phyloP scores from a whole-genome alignment of 1,284 basidiomycete genomes.

The Cutaneotrichosporon dermatis region DNA sequence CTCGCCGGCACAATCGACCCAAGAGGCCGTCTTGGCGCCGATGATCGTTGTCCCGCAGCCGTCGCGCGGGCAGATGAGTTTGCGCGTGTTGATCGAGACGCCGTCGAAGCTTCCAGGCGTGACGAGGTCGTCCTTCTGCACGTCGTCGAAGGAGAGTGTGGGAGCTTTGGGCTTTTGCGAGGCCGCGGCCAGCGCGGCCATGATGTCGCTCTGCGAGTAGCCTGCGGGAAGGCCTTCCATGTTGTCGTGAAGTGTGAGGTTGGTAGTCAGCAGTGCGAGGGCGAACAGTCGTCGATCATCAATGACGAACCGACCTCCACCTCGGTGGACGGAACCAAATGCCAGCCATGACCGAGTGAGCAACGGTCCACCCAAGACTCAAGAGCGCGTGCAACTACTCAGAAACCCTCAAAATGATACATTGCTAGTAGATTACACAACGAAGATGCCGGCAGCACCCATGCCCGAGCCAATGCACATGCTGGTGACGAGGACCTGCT shows the following conservation, averaged over 20 bases:
- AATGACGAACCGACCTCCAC: too few species aligned
- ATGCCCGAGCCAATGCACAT: constrained; percentile 29
- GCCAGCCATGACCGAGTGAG: too few species aligned
- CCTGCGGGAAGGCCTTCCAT: constrained; percentile 4
- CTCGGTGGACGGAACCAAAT: too few species aligned
- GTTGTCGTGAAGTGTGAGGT: not conserved
- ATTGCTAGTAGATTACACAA: constrained; percentile 15
- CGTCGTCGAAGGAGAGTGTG: not conserved
- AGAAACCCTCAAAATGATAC: not conserved
- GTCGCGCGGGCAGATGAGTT: constrained; percentile 65
- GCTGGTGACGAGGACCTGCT: constrained; percentile 25
- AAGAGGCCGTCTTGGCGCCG: constrained; percentile 59
- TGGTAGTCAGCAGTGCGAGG: too few species aligned
- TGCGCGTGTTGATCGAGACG: constrained; percentile 54
- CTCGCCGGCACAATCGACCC: constrained; percentile 58
- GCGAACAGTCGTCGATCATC: too few species aligned
- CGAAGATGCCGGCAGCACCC: constrained; percentile 27
- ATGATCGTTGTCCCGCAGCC: constrained; percentile 76
- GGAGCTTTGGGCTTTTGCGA: constrained; percentile 2
- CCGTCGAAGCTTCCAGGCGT: constrained; percentile 21
- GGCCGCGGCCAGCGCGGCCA: constrained; percentile 41
- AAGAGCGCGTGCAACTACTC: too few species aligned
- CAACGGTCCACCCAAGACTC: too few species aligned
- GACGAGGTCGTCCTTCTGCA: constrained; percentile 46
- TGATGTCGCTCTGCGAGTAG: constrained; percentile 38